Evolutionary conservation across 768 basidiomycete genomes (phyloP).

Genomic region (Trametes villosa): DNA sequence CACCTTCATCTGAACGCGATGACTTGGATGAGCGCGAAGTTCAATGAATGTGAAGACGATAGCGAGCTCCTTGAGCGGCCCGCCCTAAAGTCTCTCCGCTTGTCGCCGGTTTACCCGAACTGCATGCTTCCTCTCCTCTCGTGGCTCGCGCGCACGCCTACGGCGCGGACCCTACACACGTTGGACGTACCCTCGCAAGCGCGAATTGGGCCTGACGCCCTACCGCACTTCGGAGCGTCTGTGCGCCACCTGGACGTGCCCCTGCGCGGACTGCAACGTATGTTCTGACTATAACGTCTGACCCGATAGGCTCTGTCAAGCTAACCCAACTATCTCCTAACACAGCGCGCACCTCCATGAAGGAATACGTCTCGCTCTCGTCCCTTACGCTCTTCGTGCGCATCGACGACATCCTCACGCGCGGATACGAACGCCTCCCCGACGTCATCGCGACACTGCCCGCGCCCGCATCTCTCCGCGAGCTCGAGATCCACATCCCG

Average conservation of each 20-base stretch:
- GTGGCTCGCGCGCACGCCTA: slow-evolving; percentile 13
- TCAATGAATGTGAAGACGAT: background rate
- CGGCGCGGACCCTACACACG: background rate
- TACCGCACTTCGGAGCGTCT: background rate
- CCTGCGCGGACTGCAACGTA: slow-evolving; percentile 5
- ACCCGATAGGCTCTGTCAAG: background rate
- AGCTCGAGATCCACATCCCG: background rate
- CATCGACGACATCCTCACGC: slow-evolving; percentile 4
- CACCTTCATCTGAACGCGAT: slow-evolving; percentile 13
- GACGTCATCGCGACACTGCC: background rate
- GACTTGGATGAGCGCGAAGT: slow-evolving; percentile 6
- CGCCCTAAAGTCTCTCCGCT: slow-evolving; percentile 1
- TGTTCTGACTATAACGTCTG: background rate
- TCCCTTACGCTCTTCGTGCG: slow-evolving; percentile 8
- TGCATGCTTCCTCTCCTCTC: slow-evolving; percentile 7
- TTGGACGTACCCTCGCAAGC: slow-evolving; percentile 5
- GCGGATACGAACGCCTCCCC: background rate
- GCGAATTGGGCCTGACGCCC: slow-evolving; percentile 2
- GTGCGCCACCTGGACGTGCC: slow-evolving; percentile 1
- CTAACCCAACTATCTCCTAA: background rate
- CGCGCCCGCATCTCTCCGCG: background rate
- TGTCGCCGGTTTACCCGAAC: slow-evolving; percentile 10
- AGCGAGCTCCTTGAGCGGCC: background rate
- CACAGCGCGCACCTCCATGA: background rate
- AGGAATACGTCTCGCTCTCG: slow-evolving; percentile 2